Base-by-base conservation (phyloP, 2,329 filamentous ascomycete genomes). In the Cladosporium sp. region DNA sequence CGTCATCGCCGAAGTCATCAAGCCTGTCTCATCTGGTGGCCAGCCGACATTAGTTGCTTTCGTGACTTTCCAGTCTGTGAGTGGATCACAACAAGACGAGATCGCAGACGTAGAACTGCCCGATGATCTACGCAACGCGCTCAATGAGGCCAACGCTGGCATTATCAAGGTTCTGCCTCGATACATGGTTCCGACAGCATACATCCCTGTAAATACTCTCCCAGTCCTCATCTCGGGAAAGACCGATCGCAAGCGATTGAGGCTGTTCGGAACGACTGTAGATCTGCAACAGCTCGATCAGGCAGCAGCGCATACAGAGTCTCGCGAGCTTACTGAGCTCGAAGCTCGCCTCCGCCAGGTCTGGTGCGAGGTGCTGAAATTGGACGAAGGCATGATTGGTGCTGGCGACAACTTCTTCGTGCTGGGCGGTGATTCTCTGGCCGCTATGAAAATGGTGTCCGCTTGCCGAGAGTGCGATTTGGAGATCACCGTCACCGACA, bases 391-490 rank as follows among this genome's bases (percentile, higher is more conserved):
- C 18, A 37, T 53, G 18, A 16, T 63, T 11, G 50, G 61, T n/a
- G 50, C 61, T 11, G 81, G 86, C 11, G 83, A 87, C 70, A 86
- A 83, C 74, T 88, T 88, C 76, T 88, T 88, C 79, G 80, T 81
- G 2, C 79, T 87, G 0, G 86, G 86, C 0, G 86, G 86, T n/a
- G 85, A 88, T 74, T 88, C 86, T 0, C 84, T 88, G 33, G 76
- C 81, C 0, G 85, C 85, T 1, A 89, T 89, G 85, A 86, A 84
- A 71, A 77, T 89, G 1, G 86, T 88, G 0, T 80, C 84, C 62
- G 50, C 61, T 33, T 63, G 50, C 28, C 61, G 61, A 37, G 61
- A 63, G 21, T 82, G 83, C 60, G 71, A 78, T 1, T 68, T 73
- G 0, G 76, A 86, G 1, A 78, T 72, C 7, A 80, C 84, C 29